These are phyloP conservation scores for Lodderomyces pseudojiufengensis DNA, from an alignment of 1,139 yeast genomes.

Conservation along the genomic window DNA sequence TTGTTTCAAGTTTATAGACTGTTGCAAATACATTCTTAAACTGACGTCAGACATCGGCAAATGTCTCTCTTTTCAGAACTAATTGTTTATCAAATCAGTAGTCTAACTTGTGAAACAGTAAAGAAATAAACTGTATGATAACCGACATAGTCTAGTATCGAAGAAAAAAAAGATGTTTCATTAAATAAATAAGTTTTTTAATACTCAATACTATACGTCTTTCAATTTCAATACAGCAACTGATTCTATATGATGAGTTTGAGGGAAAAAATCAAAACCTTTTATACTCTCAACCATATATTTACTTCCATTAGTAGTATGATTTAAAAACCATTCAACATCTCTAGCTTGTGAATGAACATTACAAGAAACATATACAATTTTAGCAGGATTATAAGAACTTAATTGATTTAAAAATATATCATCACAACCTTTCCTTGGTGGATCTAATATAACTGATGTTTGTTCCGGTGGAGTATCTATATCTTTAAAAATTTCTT, in stretches of 20 bases:
- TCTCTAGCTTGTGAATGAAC: conserved; percentile 98
- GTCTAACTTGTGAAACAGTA: no score
- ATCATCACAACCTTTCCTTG: conserved; percentile 94
- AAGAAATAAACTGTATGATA: no score
- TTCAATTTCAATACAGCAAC: conserved; percentile 67
- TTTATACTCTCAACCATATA: conserved; percentile 77
- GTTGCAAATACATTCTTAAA: no score
- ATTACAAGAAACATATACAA: conserved; percentile 92
- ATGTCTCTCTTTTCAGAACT: no score
- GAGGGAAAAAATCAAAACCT: conserved; percentile 98
- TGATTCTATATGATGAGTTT: conserved; percentile 95
- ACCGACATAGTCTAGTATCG: no score
- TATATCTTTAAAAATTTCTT: conserved; percentile 75
- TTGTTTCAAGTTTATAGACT: no score
- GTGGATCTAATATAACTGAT: conserved; percentile 91
- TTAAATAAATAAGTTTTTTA: no score
- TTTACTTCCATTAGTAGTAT: conserved; percentile 56
- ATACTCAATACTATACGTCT: no score
- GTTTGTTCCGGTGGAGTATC: conserved; percentile 69
- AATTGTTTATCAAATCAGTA: no score
- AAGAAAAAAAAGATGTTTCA: no score
- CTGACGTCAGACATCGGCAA: no score
- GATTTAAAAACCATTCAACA: conserved; percentile 72
- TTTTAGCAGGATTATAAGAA: conserved; percentile 75
- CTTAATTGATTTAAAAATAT: conserved; percentile 81